These are phyloP conservation scores for Xylaria sp. DNA, from an alignment of 2,329 filamentous ascomycete genomes.

Conservation along the genomic window DNA sequence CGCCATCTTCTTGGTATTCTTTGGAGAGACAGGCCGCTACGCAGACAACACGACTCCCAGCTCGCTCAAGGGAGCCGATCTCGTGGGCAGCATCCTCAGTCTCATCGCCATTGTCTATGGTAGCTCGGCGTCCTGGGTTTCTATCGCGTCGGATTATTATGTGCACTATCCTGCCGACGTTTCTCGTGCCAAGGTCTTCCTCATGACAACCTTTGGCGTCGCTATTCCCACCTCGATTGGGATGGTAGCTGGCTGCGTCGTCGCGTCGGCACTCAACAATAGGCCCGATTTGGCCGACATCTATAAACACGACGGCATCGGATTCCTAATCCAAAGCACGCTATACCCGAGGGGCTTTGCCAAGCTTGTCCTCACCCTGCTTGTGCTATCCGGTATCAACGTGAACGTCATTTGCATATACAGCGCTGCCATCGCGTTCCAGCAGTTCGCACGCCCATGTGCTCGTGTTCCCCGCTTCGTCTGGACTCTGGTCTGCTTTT, in stretches of 20 bases:
- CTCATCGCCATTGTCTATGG: constrained; percentile 61
- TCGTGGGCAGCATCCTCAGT: constrained; percentile 56
- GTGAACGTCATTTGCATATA: constrained; percentile 60
- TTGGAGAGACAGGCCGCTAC: constrained; percentile 56
- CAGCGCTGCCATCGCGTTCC: constrained; percentile 52
- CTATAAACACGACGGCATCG: constrained; percentile 55
- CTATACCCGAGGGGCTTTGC: constrained; percentile 59
- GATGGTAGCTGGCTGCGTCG: constrained; percentile 59
- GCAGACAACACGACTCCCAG: constrained; percentile 55
- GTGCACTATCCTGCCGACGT: constrained; percentile 61
- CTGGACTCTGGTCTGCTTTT: constrained; percentile 60
- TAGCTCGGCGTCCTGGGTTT: constrained; percentile 61
- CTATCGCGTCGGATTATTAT: constrained; percentile 59
- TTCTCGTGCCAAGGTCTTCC: constrained; percentile 59
- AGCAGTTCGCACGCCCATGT: constrained; percentile 58
- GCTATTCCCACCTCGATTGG: constrained; percentile 60
- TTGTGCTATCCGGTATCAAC: constrained; percentile 58
- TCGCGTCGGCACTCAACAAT: constrained; percentile 56
- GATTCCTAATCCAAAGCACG: constrained; percentile 58
- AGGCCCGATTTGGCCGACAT: constrained; percentile 54
- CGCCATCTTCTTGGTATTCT: constrained; percentile 62
- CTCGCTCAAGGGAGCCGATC: constrained; percentile 50
- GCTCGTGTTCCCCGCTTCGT: constrained; percentile 58
- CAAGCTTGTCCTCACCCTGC: constrained; percentile 52
- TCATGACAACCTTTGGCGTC: constrained; percentile 61